Percentiles rank a stretch among this genome's conserved stretches.
Evolutionary conservation across 495 filamentous ascomycete species (phyloP).

Genomic region (Bacidia rubella): DNA sequence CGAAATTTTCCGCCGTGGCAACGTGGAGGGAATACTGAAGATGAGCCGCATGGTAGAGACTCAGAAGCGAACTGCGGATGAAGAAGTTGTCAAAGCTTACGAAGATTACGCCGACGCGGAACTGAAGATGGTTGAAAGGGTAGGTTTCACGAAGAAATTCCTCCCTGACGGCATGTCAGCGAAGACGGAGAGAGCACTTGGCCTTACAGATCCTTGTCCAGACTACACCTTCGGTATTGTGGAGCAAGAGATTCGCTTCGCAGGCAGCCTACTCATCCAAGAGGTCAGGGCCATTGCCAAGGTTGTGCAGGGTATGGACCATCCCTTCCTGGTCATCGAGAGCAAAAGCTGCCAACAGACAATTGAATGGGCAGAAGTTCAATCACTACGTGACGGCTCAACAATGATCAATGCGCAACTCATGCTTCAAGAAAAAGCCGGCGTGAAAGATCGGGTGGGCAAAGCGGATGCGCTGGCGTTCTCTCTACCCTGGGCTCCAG

Average conservation of each 20-base stretch:
- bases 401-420: background rate
- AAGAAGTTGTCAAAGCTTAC: background rate
- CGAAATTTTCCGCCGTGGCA: background rate
- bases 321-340: background rate
- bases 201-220: background rate
- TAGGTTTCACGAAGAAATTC: background rate
- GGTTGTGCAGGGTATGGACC: background rate
- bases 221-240: background rate
- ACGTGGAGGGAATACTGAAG: background rate
- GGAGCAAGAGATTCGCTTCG: no score
- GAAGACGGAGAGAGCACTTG: background rate
- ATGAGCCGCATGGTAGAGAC: background rate
- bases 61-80: background rate
- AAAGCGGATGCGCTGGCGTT: background rate
- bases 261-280: background rate
- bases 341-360: background rate
- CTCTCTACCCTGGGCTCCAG: background rate
- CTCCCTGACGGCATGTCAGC: background rate
- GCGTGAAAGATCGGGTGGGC: background rate
- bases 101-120: background rate
- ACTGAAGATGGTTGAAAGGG: background rate
- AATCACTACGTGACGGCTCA: background rate
- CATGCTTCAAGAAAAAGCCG: background rate
- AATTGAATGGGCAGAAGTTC: background rate
- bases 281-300: background rate